Conservation (phyloP, 2,329 filamentous ascomycete species). For the Plenodomus tracheiphilus region DNA sequence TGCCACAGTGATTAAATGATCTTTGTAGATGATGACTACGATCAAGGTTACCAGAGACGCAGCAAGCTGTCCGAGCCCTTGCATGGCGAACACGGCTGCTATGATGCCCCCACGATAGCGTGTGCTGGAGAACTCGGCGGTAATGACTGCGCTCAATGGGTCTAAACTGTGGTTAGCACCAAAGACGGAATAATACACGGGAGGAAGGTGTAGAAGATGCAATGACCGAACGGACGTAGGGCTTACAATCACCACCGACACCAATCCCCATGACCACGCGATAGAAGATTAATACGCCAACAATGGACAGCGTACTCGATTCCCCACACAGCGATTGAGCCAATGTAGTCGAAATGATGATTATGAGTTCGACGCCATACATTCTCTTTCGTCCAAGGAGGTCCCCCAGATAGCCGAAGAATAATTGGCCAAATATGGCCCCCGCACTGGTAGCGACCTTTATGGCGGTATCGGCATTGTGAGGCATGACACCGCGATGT, state of each 20-base stretch:
- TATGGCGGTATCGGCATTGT: slow-evolving; percentile 74
- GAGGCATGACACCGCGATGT: slow-evolving; percentile 59
- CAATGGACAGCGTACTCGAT: slow-evolving; percentile 40
- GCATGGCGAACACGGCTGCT: slow-evolving; percentile 84
- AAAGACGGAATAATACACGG: too few species aligned
- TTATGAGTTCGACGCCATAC: slow-evolving; percentile 64
- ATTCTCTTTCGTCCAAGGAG: slow-evolving; percentile 77
- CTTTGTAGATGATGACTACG: slow-evolving; percentile 70
- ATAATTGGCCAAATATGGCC: slow-evolving; percentile 80
- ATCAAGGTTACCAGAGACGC: slow-evolving; percentile 78
- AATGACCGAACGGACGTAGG: neutral
- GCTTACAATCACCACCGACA: slow-evolving; percentile 33
- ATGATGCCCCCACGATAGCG: slow-evolving; percentile 88
- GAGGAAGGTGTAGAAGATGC: too few species aligned
- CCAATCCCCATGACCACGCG: slow-evolving; percentile 47
- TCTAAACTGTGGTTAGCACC: slow-evolving; percentile 50
- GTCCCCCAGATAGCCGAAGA: slow-evolving; percentile 71
- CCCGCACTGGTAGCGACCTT: slow-evolving; percentile 84
- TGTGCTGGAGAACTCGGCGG: slow-evolving; percentile 83
- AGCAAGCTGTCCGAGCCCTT: slow-evolving; percentile 77
- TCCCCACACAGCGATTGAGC: slow-evolving; percentile 44
- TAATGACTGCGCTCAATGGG: slow-evolving; percentile 80
- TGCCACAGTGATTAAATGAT: slow-evolving; percentile 59
- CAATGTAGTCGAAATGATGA: slow-evolving; percentile 46
- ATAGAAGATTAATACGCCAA: slow-evolving; percentile 47